Conservation (phyloP, 1,284 basidiomycete species). For the Tranzscheliella williamsii region DNA sequence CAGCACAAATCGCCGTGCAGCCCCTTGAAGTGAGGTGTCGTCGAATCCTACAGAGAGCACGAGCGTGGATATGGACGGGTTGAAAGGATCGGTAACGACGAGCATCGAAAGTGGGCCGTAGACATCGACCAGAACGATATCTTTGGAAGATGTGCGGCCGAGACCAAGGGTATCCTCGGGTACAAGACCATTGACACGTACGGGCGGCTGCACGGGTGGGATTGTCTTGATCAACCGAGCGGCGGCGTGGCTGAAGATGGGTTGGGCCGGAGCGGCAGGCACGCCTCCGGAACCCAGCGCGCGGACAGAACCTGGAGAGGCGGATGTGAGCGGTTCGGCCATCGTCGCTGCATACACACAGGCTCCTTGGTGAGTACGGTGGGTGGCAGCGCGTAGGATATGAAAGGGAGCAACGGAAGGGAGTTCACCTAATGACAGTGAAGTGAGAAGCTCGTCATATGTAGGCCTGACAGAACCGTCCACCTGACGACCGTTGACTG, state of each 20-base stretch:
- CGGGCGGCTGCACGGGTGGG: constrained; percentile 15
- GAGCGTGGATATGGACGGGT: constrained; percentile 33
- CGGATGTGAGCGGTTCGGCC: too few species aligned
- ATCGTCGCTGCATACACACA: too few species aligned
- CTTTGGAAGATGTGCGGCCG: constrained; percentile 8
- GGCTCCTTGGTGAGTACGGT: too few species aligned
- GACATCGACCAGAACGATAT: constrained; percentile 26
- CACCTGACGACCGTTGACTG: too few species aligned
- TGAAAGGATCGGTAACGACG: constrained; percentile 26
- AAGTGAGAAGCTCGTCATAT: too few species aligned
- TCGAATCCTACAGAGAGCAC: constrained; percentile 28
- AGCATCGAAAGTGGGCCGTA: constrained; percentile 29
- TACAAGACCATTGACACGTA: constrained; percentile 24
- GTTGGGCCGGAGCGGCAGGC: too few species aligned
- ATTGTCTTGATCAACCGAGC: constrained; percentile 40
- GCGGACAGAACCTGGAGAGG: too few species aligned
- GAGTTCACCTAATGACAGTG: too few species aligned
- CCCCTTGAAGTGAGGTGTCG: constrained; percentile 8
- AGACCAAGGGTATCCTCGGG: constrained; percentile 19
- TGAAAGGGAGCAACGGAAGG: too few species aligned
- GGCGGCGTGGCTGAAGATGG: constrained; percentile 32
- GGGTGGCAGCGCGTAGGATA: too few species aligned
- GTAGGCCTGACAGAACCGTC: too few species aligned
- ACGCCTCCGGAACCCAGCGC: too few species aligned
- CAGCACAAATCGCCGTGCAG: constrained; percentile 26